These are phyloP conservation scores for Clarireedia sp. DNA, from an alignment of 2,329 filamentous ascomycete genomes.

Conservation along the genomic window DNA sequence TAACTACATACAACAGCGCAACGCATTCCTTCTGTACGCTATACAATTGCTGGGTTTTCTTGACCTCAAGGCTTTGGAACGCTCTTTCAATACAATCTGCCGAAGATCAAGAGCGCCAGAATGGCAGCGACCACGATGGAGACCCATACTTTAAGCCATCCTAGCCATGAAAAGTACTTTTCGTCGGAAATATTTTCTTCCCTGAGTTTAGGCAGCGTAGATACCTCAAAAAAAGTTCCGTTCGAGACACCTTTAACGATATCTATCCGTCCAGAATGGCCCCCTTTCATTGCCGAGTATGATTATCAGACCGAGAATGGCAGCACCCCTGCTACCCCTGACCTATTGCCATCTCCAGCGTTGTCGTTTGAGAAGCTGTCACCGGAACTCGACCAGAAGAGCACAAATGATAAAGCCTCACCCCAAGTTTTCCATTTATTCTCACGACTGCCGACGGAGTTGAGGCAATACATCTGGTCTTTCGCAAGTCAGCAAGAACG, in stretches of 20 bases:
- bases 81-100: too few species aligned
- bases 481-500: not conserved
- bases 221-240: not conserved
- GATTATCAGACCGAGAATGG: constrained; percentile 5
- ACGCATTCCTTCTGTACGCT: too few species aligned
- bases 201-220: not conserved
- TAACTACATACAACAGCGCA: too few species aligned
- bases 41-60: too few species aligned
- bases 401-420: not conserved
- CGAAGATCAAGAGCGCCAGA: too few species aligned
- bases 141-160: not conserved
- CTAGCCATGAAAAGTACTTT: not conserved
- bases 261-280: not conserved
- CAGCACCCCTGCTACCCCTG: not conserved
- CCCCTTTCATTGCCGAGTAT: constrained; percentile 3
- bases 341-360: not conserved
- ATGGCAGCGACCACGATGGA: not conserved
- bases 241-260: not conserved
- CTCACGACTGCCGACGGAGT: not conserved
- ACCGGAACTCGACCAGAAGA: not conserved
- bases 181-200: not conserved
- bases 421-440: constrained; percentile 1
- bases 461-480: constrained; percentile 1
- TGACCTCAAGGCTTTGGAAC: too few species aligned
- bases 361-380: constrained; percentile 4